Evolutionary conservation across 257 asterid genomes (phyloP).

Genomic region (Jasminum sambac): DNA sequence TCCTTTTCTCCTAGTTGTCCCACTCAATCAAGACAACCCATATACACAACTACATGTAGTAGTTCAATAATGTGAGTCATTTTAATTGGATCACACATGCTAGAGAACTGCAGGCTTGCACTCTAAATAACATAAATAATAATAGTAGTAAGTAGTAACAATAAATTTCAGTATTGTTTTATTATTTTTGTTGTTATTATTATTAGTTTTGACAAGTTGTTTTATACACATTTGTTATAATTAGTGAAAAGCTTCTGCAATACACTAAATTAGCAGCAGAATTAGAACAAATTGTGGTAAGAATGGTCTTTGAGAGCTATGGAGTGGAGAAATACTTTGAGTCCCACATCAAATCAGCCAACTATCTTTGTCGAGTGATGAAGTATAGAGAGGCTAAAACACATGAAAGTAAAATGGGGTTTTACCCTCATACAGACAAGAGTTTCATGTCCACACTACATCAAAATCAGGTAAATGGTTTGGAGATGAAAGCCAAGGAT

Average conservation of each 20-base stretch:
- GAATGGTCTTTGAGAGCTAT: constrained; percentile 38
- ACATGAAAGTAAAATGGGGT: constrained; percentile 33
- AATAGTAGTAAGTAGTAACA: too few species aligned
- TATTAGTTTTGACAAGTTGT: too few species aligned
- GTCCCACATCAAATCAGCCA: constrained; percentile 21
- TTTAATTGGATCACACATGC: too few species aligned
- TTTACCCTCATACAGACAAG: constrained; percentile 50
- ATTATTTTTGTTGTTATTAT: too few species aligned
- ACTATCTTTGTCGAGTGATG: constrained; percentile 38
- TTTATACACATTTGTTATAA: constrained; percentile 4
- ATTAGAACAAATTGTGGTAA: constrained; percentile 42
- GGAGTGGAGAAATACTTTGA: constrained; percentile 30
- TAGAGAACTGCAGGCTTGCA: too few species aligned
- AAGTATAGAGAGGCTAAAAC: constrained; percentile 31
- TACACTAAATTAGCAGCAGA: constrained; percentile 36
- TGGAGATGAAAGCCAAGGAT: constrained; percentile 33
- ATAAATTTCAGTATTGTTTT: neutral
- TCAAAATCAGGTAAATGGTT: constrained; percentile 32
- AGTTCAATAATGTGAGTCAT: too few species aligned
- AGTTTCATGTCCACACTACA: constrained; percentile 44
- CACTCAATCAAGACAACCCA: too few species aligned
- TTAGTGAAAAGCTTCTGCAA: constrained; percentile 34
- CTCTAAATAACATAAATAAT: too few species aligned
- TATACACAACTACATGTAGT: too few species aligned
- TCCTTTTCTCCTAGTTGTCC: too few species aligned